phyloP scores from a whole-genome alignment of 176 grass and related monocot genomes.

The Juncus effusus region DNA sequence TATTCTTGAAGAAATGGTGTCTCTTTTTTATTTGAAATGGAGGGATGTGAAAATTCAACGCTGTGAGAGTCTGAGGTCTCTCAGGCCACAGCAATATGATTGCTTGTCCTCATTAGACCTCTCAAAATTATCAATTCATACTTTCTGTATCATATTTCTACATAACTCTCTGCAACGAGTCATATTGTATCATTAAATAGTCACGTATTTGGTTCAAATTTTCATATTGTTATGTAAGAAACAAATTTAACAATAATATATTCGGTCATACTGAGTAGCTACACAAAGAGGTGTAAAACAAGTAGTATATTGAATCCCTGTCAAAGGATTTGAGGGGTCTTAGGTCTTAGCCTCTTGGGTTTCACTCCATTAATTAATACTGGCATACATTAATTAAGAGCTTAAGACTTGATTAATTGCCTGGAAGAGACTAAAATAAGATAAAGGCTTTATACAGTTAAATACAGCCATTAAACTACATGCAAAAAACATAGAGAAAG shows the following conservation, averaged over 20 bases:
- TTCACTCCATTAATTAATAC: neutral
- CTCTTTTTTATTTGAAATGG: neutral
- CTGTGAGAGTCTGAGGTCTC: constrained; percentile 2
- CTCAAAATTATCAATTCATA: constrained; percentile 7
- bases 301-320: neutral
- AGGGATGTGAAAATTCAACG: neutral
- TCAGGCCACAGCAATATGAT: constrained; percentile 32
- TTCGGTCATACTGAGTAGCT: neutral
- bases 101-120: constrained; percentile 56
- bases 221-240: too few relatives aligned
- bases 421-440: constrained; percentile 40
- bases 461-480: constrained; percentile 40
- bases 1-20: neutral
- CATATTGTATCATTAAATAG: too few relatives aligned
- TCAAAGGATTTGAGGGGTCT: constrained; percentile 18
- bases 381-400: constrained; percentile 16
- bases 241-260: neutral
- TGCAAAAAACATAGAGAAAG: constrained; percentile 44
- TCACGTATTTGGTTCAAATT: too few relatives aligned
- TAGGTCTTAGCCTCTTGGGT: neutral
- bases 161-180: neutral
- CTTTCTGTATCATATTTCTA: neutral
- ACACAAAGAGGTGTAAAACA: neutral
- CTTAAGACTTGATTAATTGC: constrained; percentile 22
- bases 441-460: neutral